These are phyloP conservation scores for Nepenthes mirabilis DNA, from an alignment of 148 eudicot genomes.

Conservation along the genomic window DNA sequence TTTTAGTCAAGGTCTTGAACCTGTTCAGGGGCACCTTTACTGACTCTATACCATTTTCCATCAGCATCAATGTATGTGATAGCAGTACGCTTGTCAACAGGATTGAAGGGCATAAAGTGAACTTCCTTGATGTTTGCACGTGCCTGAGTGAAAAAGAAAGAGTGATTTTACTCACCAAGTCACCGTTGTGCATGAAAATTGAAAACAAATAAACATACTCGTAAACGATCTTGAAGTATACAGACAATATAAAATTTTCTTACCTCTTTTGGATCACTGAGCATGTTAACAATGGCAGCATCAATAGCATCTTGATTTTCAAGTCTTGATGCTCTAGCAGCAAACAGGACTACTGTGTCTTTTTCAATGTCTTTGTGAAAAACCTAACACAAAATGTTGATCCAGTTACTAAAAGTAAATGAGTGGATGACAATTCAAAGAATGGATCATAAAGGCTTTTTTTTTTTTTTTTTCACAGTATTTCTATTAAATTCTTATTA, in stretches of 20 bases:
- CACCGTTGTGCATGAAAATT: not conserved
- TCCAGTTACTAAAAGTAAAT: not conserved
- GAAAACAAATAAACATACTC: not conserved
- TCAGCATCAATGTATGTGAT: slow-evolving; percentile 46
- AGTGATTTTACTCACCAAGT: not conserved
- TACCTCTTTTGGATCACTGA: slow-evolving; percentile 62
- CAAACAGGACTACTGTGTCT: slow-evolving; percentile 45
- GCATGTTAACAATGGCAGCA: slow-evolving; percentile 51
- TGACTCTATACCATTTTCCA: slow-evolving; percentile 49
- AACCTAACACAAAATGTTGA: slow-evolving; percentile 20
- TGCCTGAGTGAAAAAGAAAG: slow-evolving; percentile 22
- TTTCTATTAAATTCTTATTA: no score
- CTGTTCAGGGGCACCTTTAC: slow-evolving; percentile 65
- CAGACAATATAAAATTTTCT: not conserved
- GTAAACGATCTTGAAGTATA: not conserved
- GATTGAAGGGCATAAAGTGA: slow-evolving; percentile 57
- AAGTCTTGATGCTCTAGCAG: slow-evolving; percentile 62
- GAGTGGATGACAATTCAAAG: not conserved
- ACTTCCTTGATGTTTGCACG: slow-evolving; percentile 44
- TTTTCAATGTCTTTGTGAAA: slow-evolving; percentile 44
- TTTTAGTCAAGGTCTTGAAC: slow-evolving; percentile 3
- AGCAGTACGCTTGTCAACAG: slow-evolving; percentile 52
- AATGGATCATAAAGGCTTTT: no score
- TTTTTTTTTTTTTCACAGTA: not conserved
- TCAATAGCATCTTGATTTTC: slow-evolving; percentile 83